Evolutionary conservation across 2,329 filamentous ascomycete species (phyloP).

Genomic region (Lachnellula suecica): DNA sequence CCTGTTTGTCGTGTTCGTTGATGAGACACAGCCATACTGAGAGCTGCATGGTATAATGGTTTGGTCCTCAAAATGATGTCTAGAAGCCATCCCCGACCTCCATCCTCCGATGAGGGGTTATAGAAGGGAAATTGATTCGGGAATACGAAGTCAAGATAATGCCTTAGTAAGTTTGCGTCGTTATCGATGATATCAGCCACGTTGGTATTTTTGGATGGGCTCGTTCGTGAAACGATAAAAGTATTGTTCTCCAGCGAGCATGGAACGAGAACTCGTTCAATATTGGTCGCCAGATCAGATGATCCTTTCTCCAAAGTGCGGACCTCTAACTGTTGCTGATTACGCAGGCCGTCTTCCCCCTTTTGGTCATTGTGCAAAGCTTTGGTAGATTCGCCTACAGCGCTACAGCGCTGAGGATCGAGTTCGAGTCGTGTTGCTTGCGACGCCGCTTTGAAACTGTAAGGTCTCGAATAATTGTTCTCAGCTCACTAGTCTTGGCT

Average conservation of each 20-base stretch:
- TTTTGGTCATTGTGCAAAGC: background rate
- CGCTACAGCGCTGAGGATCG: too few species aligned
- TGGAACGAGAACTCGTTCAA: too few species aligned
- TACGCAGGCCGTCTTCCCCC: too few species aligned
- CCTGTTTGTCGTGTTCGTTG: slow-evolving; percentile 40
- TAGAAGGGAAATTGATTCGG: slow-evolving; percentile 64
- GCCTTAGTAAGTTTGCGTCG: slow-evolving; percentile 43
- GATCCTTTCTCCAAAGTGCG: too few species aligned
- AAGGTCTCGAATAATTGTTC: background rate
- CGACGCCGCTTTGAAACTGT: background rate
- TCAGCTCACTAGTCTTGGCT: background rate
- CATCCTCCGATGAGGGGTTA: slow-evolving; percentile 50
- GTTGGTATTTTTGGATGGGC: background rate
- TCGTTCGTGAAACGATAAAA: background rate
- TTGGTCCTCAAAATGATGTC: slow-evolving; percentile 56
- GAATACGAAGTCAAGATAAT: slow-evolving; percentile 61
- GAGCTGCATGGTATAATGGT: slow-evolving; percentile 53
- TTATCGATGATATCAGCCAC: background rate
- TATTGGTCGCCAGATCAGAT: too few species aligned
- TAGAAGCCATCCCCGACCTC: slow-evolving; percentile 60
- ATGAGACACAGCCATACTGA: slow-evolving; percentile 56
- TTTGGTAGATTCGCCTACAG: background rate
- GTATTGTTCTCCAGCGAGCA: background rate
- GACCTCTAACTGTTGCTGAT: too few species aligned
- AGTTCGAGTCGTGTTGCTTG: too few species aligned